Evolutionary conservation across 2,329 filamentous ascomycete species (phyloP).

Genomic region (Aspergillus vadensis): DNA sequence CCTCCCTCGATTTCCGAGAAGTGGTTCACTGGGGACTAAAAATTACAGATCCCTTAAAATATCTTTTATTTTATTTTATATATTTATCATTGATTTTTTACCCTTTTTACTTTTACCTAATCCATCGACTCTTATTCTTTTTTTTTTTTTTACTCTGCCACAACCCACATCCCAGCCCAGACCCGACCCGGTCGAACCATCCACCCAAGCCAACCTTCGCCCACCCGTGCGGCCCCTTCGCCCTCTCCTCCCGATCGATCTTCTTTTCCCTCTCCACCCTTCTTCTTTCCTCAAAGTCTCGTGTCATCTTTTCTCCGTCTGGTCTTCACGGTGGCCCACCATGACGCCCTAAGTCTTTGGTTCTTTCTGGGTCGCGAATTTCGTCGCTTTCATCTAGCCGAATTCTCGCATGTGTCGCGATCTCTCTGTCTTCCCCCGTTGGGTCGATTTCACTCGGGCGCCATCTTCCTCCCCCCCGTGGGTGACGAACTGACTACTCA

Average conservation of each 20-base stretch:
- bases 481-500: conserved; percentile 13
- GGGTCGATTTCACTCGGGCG: conserved; percentile 19
- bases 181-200: background rate
- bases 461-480: conserved; percentile 17
- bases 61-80: too few species aligned
- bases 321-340: conserved; percentile 26
- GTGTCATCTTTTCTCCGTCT: conserved; percentile 24
- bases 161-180: background rate
- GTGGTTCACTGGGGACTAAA: background rate
- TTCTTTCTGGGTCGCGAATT: conserved; percentile 18
- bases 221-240: conserved; percentile 23
- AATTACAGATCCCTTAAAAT: too few species aligned
- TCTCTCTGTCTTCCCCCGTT: conserved; percentile 12
- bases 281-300: conserved; percentile 14
- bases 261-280: conserved; percentile 19
- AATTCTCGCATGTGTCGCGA: conserved; percentile 23
- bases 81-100: too few species aligned
- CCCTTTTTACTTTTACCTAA: conserved; percentile 8
- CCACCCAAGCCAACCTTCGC: background rate
- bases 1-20: background rate
- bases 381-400: conserved; percentile 15
- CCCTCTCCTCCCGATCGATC: conserved; percentile 21
- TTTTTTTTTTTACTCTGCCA: conserved; percentile 9
- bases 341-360: conserved; percentile 27
- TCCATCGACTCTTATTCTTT: background rate